Base-by-base conservation (phyloP, 371 early-diverging fungal genomes). In the Phascolomyces articulosus region DNA sequence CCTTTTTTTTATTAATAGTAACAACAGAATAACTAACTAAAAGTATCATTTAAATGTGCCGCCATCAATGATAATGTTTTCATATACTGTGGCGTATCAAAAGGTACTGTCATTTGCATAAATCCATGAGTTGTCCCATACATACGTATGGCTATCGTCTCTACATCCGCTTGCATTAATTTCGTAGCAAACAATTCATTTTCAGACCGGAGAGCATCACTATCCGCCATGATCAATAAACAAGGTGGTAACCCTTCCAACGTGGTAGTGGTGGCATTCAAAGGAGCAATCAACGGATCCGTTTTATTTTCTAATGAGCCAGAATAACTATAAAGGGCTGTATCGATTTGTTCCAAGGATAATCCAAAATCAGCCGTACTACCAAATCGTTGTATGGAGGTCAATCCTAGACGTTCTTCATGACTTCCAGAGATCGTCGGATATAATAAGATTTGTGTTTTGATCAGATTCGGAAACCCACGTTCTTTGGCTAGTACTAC, bases 151-250 rank as follows among this genome's bases (percentile, higher is more conserved):
- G 58, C 63, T 0, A 70, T 40, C 10, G 67, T 60, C 16, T 69
- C 60, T 2, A 73, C 74, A 20, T 70, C 74, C 3, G 78, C 80
- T 27, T 60, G 10, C 7, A 28, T 34, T 4, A 80, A 34, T 11
- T 63, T 66, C 0, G 49, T 58, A 3, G 62, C 75, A 59, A 71
- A 80, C 0, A 47, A 55, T 40, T 80, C 80, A 23, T 70, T 73
- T 29, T 80, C 80, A 44, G 66, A 66, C 48, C 78, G 66, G 34
- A 77, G 53, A 0, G 69, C 65, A 65, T 80, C 80, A 4, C 20
- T 61, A 41, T 77, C 75, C 21, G 73, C 75, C 7, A 69, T 71
- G 4, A 75, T 60, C 0, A 80, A 38, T 23, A 80, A 40, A 16
- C 75, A 67, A 1, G 71, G 74, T 0, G 80, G 74, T 15, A 80